A percentile compares a stretch with the other conserved stretches of the same genome.
phyloP scores from a whole-genome alignment of 169 alveolate genomes.

The Eimeria tenella region DNA sequence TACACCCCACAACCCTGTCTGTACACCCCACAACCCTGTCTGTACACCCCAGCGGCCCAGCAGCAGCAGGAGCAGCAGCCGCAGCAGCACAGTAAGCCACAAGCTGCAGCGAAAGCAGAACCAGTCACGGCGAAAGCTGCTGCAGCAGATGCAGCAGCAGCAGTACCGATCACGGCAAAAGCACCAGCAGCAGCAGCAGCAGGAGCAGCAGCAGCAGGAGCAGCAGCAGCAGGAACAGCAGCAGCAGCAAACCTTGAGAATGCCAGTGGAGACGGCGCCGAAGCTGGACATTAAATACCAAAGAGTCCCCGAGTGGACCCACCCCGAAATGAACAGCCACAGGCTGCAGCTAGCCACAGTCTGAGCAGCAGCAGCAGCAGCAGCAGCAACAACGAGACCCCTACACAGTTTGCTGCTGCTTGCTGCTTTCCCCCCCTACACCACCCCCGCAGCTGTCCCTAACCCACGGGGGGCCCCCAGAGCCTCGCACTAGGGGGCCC shows the following conservation, averaged over 20 bases:
- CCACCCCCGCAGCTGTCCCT: too few relatives aligned
- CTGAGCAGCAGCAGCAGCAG: conserved; percentile 20
- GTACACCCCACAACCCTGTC: not conserved
- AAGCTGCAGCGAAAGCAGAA: not conserved
- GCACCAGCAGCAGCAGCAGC: not conserved
- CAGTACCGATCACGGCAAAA: not conserved
- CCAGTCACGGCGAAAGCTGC: not conserved
- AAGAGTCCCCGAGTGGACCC: conserved; percentile 82
- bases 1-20: not conserved
- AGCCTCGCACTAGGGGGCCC: too few relatives aligned
- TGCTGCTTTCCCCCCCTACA: too few relatives aligned
- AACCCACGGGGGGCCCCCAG: too few relatives aligned
- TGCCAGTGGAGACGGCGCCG: conserved; percentile 84
- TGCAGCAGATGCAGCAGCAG: conserved; percentile 22
- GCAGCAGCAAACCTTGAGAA: conserved; percentile 72
- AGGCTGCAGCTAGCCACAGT: conserved; percentile 76
- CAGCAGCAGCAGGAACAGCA: not conserved
- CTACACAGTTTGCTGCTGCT: too few relatives aligned
- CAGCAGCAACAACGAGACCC: not conserved
- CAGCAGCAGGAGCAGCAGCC: not conserved
- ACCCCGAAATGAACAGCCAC: conserved; percentile 79
- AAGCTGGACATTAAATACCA: conserved; percentile 83
- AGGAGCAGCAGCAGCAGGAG: not conserved
- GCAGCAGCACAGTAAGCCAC: not conserved
- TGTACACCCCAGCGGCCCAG: too few relatives aligned